Evolutionary conservation across 768 basidiomycete genomes (phyloP).

Genomic region (Neoboletus magnificus): DNA sequence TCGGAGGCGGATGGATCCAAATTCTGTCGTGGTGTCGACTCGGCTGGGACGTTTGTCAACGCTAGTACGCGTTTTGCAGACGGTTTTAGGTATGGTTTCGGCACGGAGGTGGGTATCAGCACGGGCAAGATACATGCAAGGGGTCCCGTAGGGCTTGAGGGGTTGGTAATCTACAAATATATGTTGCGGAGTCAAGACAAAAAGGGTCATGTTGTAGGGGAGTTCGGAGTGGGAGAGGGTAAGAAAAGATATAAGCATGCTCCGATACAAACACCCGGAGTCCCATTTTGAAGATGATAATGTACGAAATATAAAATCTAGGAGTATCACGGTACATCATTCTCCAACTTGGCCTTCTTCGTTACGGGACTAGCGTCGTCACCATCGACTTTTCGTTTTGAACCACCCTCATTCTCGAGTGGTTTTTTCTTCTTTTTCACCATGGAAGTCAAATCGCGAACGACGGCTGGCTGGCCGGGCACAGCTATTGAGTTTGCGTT

Average conservation of each 20-base stretch:
- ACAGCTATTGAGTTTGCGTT: constrained; percentile 41
- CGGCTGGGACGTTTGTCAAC: constrained; percentile 90
- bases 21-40: constrained; percentile 88
- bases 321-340: constrained; percentile 14
- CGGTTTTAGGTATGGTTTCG: constrained; percentile 95
- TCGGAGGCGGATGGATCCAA: constrained; percentile 55
- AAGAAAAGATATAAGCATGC: constrained; percentile 74
- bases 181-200: constrained; percentile 74
- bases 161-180: constrained; percentile 95
- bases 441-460: constrained; percentile 82
- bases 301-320: neutral
- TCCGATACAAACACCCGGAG: constrained; percentile 18
- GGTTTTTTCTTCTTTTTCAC: constrained; percentile 82
- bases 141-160: constrained; percentile 93
- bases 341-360: constrained; percentile 67
- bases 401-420: constrained; percentile 34
- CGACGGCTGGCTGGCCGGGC: constrained; percentile 37
- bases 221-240: constrained; percentile 70
- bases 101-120: constrained; percentile 96
- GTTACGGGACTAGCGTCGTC: constrained; percentile 44
- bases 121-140: constrained; percentile 96
- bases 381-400: constrained; percentile 72
- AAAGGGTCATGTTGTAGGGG: constrained; percentile 80
- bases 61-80: constrained; percentile 96
- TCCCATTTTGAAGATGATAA: constrained; percentile 23